Percentiles rank a stretch among this genome's conserved stretches.
Evolutionary conservation across 192 early-diverging fungal species (phyloP).

Genomic region (Kickxella alabastrina): DNA sequence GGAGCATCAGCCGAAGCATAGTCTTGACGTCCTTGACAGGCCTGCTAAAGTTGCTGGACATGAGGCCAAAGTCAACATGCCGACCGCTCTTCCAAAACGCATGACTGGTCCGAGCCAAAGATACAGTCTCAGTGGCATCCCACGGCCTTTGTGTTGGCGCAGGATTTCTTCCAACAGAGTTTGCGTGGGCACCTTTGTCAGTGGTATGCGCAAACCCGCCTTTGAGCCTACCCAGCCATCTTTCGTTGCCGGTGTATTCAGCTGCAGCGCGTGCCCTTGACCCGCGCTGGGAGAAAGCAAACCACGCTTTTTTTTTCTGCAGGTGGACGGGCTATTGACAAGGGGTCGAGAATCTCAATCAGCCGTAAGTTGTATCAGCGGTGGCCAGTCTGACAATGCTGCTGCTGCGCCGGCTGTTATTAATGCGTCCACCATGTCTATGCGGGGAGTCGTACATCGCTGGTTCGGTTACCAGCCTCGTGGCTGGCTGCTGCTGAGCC

Average conservation of each 20-base stretch:
- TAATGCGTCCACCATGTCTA: too few relatives aligned
- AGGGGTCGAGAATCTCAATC: too few relatives aligned
- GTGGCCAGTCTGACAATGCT: conserved; percentile 9
- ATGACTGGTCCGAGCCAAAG: conserved; percentile 17
- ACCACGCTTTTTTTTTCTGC: too few relatives aligned
- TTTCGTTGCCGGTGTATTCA: background rate
- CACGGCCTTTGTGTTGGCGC: conserved; percentile 8
- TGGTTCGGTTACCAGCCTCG: too few relatives aligned
- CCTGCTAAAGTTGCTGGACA: conserved; percentile 12
- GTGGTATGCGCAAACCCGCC: too few relatives aligned
- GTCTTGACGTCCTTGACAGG: conserved; percentile 12
- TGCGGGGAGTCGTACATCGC: too few relatives aligned
- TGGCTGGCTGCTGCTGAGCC: background rate
- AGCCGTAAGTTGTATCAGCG: too few relatives aligned
- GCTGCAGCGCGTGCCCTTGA: background rate
- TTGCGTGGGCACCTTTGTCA: background rate
- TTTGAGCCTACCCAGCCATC: background rate
- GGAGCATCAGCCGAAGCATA: conserved; percentile 40
- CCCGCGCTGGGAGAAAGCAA: too few relatives aligned
- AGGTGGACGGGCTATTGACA: too few relatives aligned
- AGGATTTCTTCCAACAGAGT: background rate
- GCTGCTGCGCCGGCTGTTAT: background rate
- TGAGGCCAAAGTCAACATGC: conserved; percentile 9
- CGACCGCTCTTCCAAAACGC: conserved; percentile 23
- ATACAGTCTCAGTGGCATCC: conserved; percentile 8